These are phyloP conservation scores for Gossypium gossypioides DNA, from an alignment of 441 rosid species.

Conservation along the genomic window DNA sequence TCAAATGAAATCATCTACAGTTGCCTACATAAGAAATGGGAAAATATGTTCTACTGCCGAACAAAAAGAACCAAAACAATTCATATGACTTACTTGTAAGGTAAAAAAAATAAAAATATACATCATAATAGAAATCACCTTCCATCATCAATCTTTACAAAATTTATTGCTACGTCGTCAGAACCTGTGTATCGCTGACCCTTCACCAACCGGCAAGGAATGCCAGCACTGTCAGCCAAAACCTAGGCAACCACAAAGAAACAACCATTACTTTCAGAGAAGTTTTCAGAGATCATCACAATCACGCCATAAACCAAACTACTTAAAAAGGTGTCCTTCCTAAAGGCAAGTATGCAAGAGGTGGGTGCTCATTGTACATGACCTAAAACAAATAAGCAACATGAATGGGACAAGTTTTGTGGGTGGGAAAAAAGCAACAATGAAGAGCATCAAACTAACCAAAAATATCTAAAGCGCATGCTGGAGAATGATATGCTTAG, in stretches of 20 bases:
- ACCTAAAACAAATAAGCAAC: neutral
- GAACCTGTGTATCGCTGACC: slow-evolving; percentile 88
- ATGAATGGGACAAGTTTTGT: neutral
- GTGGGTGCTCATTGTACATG: neutral
- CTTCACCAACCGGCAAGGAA: slow-evolving; percentile 88
- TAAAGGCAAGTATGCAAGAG: neutral
- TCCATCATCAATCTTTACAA: slow-evolving; percentile 83
- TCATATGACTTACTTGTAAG: neutral
- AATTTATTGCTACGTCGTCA: slow-evolving; percentile 84
- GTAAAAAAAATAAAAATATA: neutral
- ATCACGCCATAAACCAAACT: slow-evolving; percentile 6
- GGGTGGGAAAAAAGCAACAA: neutral
- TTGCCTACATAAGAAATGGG: neutral
- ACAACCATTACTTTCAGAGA: neutral
- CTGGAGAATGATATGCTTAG: neutral
- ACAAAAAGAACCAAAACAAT: neutral
- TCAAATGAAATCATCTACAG: neutral
- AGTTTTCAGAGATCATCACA: slow-evolving; percentile 5
- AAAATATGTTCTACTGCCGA: neutral
- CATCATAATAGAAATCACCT: slow-evolving; percentile 42
- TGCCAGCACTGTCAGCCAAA: slow-evolving; percentile 71
- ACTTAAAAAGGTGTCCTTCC: neutral
- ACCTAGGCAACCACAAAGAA: slow-evolving; percentile 38
- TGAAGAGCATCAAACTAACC: neutral
- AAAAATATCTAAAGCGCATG: neutral